Base-by-base conservation (phyloP, 306 rosid genomes). In the Lupinus albus region DNA sequence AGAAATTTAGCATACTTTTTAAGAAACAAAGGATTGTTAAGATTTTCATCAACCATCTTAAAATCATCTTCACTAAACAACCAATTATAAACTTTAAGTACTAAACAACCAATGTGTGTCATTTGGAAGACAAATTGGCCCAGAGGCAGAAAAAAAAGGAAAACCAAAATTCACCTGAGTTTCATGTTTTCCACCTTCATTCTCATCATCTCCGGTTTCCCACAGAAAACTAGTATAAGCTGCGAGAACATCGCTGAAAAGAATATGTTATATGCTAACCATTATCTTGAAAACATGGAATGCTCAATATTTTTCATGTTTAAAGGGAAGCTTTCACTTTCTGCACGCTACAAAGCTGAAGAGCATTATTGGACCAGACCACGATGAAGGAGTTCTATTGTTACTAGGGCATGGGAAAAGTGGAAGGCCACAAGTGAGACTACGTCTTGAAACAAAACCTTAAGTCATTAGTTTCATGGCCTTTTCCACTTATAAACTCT, bases 201-300 rank as follows among this genome's bases (percentile, higher is more conserved):
- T 79, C 16, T 72, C 78, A 8, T 50, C 77, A 9, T 81, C 80
- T 50, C 83, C 86, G 52, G 75, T 65, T 79, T 83, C 91, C 97
- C 96, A 93, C 20, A 89, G 97, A 82, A 93, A 89, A 76, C 87
- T 81, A 69, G 91, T 80, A 80, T 84, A 84, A 80, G 94, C 95
- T 44, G 89, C 97, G 45, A 87, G 94, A 79, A 88, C 82, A 60
- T 76, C 45, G 72, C 98, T 93, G 87, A 64, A 82, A 82, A 83
- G 46, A 17, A 71, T 47, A 75, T 5, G 41, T 52, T 17, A 70
- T 14, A 61, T 8, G 58, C 14, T 57, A 44, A 65, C 51, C 8
- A 52, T 74, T 68, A 75, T 59, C 63, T 61, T 75, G 57, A 28
- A 39, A 35, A 33, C 15, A 69, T 63, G 67, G 8, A 61, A 62